These are phyloP conservation scores for Tinospora cordifolia DNA, from an alignment of 164 flowering plant species.

Conservation along the genomic window DNA sequence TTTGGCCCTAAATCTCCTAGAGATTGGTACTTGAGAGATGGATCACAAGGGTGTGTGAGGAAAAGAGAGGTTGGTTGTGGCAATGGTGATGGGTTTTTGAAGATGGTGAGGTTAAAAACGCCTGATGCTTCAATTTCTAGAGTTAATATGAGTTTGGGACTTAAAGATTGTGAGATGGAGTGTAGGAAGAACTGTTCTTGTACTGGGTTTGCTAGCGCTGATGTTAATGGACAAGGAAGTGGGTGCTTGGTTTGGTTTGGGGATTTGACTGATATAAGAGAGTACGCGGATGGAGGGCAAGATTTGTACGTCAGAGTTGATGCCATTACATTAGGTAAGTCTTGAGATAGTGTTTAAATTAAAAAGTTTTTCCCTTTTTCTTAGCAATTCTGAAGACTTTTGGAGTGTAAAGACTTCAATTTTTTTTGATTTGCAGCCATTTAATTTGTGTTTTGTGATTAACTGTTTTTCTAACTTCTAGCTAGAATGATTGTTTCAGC, in stretches of 20 bases:
- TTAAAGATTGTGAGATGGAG: background rate
- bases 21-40: constrained; percentile 11
- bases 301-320: background rate
- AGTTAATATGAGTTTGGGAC: background rate
- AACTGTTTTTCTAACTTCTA: no score
- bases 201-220: background rate
- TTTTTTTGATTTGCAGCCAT: no score
- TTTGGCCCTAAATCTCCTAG: constrained; percentile 6
- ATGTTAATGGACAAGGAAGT: background rate
- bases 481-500: background rate
- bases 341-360: background rate
- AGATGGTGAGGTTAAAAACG: constrained; percentile 7
- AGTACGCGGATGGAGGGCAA: constrained; percentile 2
- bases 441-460: no score
- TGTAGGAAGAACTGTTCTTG: constrained; percentile 11
- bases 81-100: constrained; percentile 8
- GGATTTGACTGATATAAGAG: constrained; percentile 5
- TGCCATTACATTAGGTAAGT: background rate
- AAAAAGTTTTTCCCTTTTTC: no score
- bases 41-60: constrained; percentile 16
- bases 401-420: no score
- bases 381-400: no score
- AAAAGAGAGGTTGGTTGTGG: constrained; percentile 8
- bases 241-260: constrained; percentile 3
- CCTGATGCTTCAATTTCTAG: constrained; percentile 1